Evolutionary conservation across 352 stramenopile species (phyloP), one percentile per base, ranked within the genome.

Genomic region (Thraustochytrium sp.): DNA sequence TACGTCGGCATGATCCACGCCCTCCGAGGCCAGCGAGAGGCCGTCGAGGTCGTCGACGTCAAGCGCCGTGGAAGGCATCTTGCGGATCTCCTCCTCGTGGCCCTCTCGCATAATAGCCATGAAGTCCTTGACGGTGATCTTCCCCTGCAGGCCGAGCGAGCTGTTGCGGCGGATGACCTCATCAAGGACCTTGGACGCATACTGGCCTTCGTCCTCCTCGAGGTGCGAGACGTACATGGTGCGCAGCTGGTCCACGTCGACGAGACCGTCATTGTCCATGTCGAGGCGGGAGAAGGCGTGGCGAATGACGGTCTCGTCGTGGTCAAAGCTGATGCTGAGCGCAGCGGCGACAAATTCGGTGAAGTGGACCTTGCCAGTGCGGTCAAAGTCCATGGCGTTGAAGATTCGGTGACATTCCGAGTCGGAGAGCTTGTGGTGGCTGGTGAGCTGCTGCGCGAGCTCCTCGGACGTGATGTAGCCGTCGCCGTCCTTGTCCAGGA

Each of bases 401-500:
- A 84, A 84, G 29, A 84, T 84, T 26, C 84, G 64, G 18, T 59
- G 34, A n/a, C 40, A 56, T 4, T 80, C 75, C 8, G 31, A 38
- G 2, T 40, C 34, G 37, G 18, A 38, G 23, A 84, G 36, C 37
- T 78, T 76, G 37, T 54, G 13, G 49, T 80, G 55, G 36, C 61
- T 51, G 0, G 37, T 83, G 55, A 84, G 61, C 55, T 73, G 64
- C 11, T 84, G 29, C 29, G 26, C 13, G 8, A 84, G 51, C 61
- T 84, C 75, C 36, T 84, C 75, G 18, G 31, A 75, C 16, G 75
- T 80, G 61, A 84, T 84, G 61, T 84, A 83, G 18, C 75, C 75
- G 49, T 84, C 75, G 1, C 29, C 29, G 36, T 84, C 61, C 21
- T 63, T 21, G 44, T 84, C 75, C 13, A 84, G 26, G 31, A 61